Base-by-base conservation (phyloP, 495 filamentous ascomycete species). In the Podospora tetraspora region DNA sequence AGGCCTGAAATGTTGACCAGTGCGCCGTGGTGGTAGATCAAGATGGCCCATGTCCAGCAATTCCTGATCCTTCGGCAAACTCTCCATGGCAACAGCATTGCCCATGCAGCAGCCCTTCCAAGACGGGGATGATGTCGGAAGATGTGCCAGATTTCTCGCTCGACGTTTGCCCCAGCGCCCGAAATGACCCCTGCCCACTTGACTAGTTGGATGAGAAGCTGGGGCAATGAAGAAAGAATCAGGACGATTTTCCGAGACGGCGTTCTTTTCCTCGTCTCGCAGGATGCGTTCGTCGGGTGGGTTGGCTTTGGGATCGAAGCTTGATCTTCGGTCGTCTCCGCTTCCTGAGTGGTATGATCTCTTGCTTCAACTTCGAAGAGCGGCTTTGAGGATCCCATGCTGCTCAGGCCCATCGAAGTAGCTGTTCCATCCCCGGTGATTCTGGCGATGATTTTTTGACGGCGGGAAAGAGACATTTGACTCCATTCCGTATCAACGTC, bases 131-230 rank as follows among this genome's bases (percentile, higher is more conserved):
- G 25, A 22, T 70, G 52, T 19, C 69, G 59, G 22, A 75, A 66
- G 1, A 65, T 37, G 56, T 74, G 72, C 66, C 69, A 75, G 2
- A 77, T 62, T 59, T 77, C 75, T n/a, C 75, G 61, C 37, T 75
- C 75, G 13, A 72, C 56, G 43, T 72, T 66, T 13, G 71, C 67
- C 9, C 69, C 67, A 2, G 64, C 75, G 2, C 71, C 70, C 0
- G 73, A 71, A 24, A 77, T 71, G 25, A 77, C 70, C 16, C 60
- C 73, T 1, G 68, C n/a, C 73, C 73, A 73, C 57, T 75, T 69
- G n/a, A 56, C 30, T 12, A 73, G 37, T 3, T 37, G 67, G 43
- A 71, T 6, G 0, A 70, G 59, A 0, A 71, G 4, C 5, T 29
- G 29, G 37, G 60, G 27, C 6, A 43, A 19, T 2, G 23, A 22